Conservation (phyloP, 306 rosid species). For the Prunus padus region DNA sequence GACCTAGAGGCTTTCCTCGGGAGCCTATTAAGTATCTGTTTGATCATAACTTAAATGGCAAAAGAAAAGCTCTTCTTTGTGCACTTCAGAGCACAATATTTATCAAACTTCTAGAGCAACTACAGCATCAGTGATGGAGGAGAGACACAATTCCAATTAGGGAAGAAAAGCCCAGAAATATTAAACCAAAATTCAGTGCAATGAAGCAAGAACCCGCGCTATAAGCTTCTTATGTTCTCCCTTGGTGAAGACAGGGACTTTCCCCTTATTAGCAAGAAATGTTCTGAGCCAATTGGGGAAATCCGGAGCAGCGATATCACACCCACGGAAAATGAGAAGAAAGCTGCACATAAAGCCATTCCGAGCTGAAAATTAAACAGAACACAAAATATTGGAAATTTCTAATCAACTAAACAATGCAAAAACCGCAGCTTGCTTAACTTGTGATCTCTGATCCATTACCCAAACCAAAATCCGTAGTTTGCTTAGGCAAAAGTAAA, state of each 20-base stretch:
- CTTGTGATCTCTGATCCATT: constrained; percentile 7
- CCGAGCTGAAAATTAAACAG: constrained; percentile 29
- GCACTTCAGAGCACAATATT: constrained; percentile 35
- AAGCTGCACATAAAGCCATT: constrained; percentile 33
- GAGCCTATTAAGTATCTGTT: constrained; percentile 80
- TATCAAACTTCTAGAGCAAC: constrained; percentile 30
- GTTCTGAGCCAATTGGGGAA: constrained; percentile 29
- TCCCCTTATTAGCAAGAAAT: constrained; percentile 20
- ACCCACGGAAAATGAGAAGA: constrained; percentile 24
- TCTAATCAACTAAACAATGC: constrained; percentile 23
- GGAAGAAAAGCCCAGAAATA: constrained; percentile 25
- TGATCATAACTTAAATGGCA: constrained; percentile 71
- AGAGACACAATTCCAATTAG: constrained; percentile 21
- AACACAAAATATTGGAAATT: neutral
- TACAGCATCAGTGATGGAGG: constrained; percentile 28
- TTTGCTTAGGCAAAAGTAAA: constrained; percentile 11
- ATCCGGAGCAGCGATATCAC: constrained; percentile 32
- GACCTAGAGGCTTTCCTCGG: constrained; percentile 87
- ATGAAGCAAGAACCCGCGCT: constrained; percentile 25
- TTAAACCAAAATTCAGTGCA: constrained; percentile 29
- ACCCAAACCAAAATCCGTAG: neutral
- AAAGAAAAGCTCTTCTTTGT: constrained; percentile 27
- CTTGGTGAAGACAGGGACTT: constrained; percentile 32
- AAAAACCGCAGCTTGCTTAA: constrained; percentile 12
- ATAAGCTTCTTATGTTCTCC: constrained; percentile 24